phyloP scores from a whole-genome alignment of 352 stramenopile genomes.

The Hyaloperonospora brassicae region DNA sequence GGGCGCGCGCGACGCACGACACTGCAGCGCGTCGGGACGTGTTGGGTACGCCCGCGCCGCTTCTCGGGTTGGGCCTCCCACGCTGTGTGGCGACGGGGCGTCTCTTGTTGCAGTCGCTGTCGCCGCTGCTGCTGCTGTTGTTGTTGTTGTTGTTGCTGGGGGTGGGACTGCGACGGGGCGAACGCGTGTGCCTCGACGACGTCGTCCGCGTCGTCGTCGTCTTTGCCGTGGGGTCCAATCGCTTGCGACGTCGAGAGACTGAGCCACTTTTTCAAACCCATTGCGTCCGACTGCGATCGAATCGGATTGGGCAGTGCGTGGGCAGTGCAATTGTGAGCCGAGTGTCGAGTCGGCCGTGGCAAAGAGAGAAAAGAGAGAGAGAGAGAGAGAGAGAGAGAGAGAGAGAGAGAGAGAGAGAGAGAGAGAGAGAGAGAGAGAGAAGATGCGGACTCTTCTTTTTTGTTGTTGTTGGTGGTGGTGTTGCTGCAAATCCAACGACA shows the following conservation, averaged over 20 bases:
- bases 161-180: no score
- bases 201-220: conserved; percentile 14
- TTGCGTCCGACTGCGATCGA: conserved; percentile 7
- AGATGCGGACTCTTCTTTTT: no score
- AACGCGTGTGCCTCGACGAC: background rate
- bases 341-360: no score
- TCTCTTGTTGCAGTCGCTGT: conserved; percentile 9
- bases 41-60: conserved; percentile 4
- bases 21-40: conserved; percentile 9
- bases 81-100: conserved; percentile 21
- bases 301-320: no score
- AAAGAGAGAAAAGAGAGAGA: no score
- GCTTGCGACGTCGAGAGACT: conserved; percentile 32
- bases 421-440: no score
- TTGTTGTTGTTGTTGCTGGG: conserved; percentile 1
- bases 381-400: no score
- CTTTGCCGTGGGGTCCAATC: conserved; percentile 13
- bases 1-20: conserved; percentile 4
- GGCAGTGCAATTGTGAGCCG: no score
- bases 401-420: no score
- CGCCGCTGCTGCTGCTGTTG: conserved; percentile 3
- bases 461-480: no score
- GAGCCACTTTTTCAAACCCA: conserved; percentile 66
- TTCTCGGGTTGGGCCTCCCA: conserved; percentile 15
- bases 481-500: no score